phyloP scores from a whole-genome alignment of 148 eudicot species.

The Amaranthus cruentus region DNA sequence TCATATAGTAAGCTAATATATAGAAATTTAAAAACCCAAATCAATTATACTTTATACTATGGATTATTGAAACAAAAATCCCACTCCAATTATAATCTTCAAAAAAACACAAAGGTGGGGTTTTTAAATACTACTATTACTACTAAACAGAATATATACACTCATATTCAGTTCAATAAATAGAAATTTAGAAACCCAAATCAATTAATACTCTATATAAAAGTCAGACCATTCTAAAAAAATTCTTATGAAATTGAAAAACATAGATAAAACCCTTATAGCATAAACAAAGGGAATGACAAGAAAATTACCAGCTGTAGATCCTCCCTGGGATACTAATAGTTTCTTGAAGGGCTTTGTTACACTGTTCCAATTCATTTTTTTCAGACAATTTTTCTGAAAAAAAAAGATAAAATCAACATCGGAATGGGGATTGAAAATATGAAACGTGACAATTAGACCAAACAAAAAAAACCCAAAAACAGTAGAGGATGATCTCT shows the following conservation, averaged over 20 bases:
- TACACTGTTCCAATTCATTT: constrained; percentile 33
- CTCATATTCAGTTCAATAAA: no score
- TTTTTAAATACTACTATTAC: no score
- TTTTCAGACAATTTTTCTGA: background rate
- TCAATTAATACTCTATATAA: background rate
- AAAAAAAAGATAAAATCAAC: background rate
- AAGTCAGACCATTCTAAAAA: background rate
- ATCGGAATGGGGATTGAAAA: background rate
- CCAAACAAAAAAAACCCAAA: no score
- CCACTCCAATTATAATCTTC: background rate
- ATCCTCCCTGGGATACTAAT: constrained; percentile 25
- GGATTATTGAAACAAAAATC: background rate
- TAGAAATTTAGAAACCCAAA: background rate
- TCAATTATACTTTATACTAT: background rate
- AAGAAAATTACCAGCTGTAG: constrained; percentile 28
- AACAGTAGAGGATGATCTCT: no score
- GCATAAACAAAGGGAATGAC: background rate
- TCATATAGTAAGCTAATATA: background rate
- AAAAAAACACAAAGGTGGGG: no score
- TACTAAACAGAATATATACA: background rate
- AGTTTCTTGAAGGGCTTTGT: constrained; percentile 33
- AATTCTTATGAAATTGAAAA: background rate
- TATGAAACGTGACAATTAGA: background rate
- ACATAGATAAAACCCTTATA: background rate
- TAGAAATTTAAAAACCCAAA: background rate